Evolutionary conservation across 345 rosid genomes (phyloP).

Genomic region (Eucalyptus urophylla): DNA sequence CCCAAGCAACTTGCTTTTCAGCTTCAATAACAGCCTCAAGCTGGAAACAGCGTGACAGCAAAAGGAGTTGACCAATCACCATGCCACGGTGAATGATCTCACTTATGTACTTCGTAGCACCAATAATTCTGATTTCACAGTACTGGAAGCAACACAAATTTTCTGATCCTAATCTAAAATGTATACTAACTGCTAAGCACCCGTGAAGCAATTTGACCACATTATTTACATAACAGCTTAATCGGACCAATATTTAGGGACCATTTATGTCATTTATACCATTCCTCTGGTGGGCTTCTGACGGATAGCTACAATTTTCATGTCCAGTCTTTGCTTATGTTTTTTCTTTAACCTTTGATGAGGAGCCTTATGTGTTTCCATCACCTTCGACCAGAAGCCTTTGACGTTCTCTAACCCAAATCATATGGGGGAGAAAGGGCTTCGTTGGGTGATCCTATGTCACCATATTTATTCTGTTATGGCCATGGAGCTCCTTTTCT

Average conservation of each 20-base stretch:
- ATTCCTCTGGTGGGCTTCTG: too few relatives aligned
- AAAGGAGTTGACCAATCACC: not conserved
- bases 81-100: not conserved
- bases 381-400: too few relatives aligned
- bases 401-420: accelerated
- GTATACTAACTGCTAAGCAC: not conserved
- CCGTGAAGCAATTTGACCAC: not conserved
- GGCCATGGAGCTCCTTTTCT: too few relatives aligned
- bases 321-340: too few relatives aligned
- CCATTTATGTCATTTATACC: too few relatives aligned
- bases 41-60: slow-evolving; percentile 9
- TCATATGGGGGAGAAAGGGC: too few relatives aligned
- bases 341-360: too few relatives aligned
- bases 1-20: slow-evolving; percentile 80
- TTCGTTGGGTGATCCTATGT: too few relatives aligned
- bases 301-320: too few relatives aligned
- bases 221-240: not conserved
- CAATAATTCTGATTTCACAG: not conserved
- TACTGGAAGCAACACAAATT: not conserved
- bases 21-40: slow-evolving; percentile 80
- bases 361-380: too few relatives aligned
- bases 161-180: not conserved
- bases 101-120: not conserved
- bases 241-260: not conserved
- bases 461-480: too few relatives aligned